Base-by-base conservation (phyloP, 1,284 basidiomycete species). In the Ceratobasidium sp. region DNA sequence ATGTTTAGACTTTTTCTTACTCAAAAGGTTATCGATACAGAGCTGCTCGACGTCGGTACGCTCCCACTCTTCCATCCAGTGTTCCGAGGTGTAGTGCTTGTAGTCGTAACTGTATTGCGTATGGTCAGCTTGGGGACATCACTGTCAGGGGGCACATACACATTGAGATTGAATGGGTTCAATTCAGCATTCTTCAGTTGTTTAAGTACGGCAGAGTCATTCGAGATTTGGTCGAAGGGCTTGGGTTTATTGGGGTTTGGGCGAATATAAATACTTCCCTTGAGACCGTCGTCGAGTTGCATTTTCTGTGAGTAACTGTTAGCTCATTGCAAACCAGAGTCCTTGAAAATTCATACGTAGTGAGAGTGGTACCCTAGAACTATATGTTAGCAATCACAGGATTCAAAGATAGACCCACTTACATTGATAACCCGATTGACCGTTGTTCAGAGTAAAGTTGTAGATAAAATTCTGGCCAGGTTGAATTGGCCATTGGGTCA, bases 1-100 rank as follows among this genome's bases (percentile, higher is more conserved):
- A 40, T 2, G 47, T n/a, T 3, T 3, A 31, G 31, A 6, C 27
- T 15, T 31, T 22, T 17, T 35, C 58, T 35, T n/a, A 62, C 58
- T 62, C 22, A 71, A 35, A 13, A 71, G 42, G n/a, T 67, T 68
- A 35, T 71, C 70, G 38, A 71, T 58, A 43, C 70, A 71, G 20
- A 71, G 53, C 40, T 56, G 49, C 56, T 71, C 70, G 31, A 67
- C 52, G 27, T 68, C 42, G 27, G 62, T 70, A 13, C 62, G 40
- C 10, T 57, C 54, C 64, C 69, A 71, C 52, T 68, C 65, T 0
- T 17, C 25, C 29, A 60, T n/a, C 53, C 57, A 67, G 38, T 32
- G 22, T n/a, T 58, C 65, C 13, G 65, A 71, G 10, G 68, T 55
- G 27, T 57, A 68, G 52, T 71, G 70, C 12, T 56, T 69, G 65